These are phyloP conservation scores for Cyclostephanos tholiformis DNA, from an alignment of 108 stramenopile genomes.

Conservation along the genomic window DNA sequence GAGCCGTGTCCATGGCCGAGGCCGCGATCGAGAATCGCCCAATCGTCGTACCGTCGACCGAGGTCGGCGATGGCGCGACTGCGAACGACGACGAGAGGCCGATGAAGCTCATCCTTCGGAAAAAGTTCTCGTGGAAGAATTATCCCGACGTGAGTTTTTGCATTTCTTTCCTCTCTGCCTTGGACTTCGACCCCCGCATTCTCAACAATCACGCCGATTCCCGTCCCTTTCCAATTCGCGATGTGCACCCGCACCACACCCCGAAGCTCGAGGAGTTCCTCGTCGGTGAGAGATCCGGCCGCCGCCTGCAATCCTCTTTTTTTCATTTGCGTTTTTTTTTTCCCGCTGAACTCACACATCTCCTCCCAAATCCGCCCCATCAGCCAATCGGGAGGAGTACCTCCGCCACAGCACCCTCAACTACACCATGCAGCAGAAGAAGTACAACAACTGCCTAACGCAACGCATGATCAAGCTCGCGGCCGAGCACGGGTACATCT, in stretches of 20 bases:
- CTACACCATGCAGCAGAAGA: slow-evolving; percentile 88
- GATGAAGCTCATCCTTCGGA: slow-evolving; percentile 59
- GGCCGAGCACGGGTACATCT: slow-evolving; percentile 62
- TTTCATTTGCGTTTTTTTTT: neutral
- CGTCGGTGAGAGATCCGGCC: slow-evolving; percentile 2
- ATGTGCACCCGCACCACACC: neutral
- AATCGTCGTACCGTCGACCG: neutral
- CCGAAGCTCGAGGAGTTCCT: slow-evolving; percentile 47
- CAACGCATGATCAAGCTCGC: slow-evolving; percentile 76
- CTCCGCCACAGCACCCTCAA: slow-evolving; percentile 82
- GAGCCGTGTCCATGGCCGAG: slow-evolving; percentile 36
- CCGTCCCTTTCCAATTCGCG: slow-evolving; percentile 3
- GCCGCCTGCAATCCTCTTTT: neutral
- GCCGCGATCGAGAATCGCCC: neutral
- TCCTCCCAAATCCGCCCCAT: neutral
- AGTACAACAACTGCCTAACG: slow-evolving; percentile 89
- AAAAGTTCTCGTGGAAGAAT: slow-evolving; percentile 89
- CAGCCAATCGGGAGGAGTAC: slow-evolving; percentile 83
- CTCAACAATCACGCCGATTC: neutral
- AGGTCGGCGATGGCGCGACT: neutral
- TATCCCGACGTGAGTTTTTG: slow-evolving; percentile 76
- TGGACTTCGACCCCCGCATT: neutral
- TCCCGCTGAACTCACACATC: neutral
- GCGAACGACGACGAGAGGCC: slow-evolving; percentile 6
- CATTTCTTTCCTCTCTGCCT: neutral